phyloP scores from a whole-genome alignment of 805 yeast genomes.

The Schizosaccharomyces lindneri region DNA sequence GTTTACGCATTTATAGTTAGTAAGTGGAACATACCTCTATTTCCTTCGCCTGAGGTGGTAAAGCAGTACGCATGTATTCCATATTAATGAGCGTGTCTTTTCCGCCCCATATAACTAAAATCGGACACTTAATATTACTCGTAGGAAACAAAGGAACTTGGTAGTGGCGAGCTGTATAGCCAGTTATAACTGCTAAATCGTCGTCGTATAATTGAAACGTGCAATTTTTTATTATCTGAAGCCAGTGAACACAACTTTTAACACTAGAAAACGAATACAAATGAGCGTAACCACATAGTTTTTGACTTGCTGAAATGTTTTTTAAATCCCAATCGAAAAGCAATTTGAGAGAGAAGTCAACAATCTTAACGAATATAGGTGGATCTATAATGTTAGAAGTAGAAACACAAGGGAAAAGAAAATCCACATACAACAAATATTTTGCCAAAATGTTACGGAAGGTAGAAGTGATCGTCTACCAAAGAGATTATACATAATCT shows the following conservation, averaged over 20 bases:
- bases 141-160: conserved; percentile 40
- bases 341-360: conserved; percentile 41
- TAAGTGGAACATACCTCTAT: not conserved
- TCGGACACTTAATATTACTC: conserved; percentile 41
- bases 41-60: conserved; percentile 22
- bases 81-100: conserved; percentile 72
- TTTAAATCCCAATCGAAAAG: conserved; percentile 59
- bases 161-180: conserved; percentile 17
- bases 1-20: conserved; percentile 4
- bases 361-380: conserved; percentile 41
- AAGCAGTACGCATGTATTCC: conserved; percentile 38
- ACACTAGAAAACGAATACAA: conserved; percentile 79
- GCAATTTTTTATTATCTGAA: conserved; percentile 56
- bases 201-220: conserved; percentile 82
- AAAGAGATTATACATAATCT: conserved; percentile 41
- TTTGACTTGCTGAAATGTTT: conserved; percentile 52
- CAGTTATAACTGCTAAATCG: conserved; percentile 11
- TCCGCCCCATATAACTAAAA: conserved; percentile 56
- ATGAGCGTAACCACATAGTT: conserved; percentile 59
- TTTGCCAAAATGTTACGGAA: conserved; percentile 56
- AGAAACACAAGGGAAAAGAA: not conserved
- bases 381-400: conserved; percentile 20
- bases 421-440: conserved; percentile 21
- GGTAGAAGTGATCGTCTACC: conserved; percentile 55
- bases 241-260: conserved; percentile 88